phyloP scores from a whole-genome alignment of 129 eudicot species.

The Centaurea solstitialis region DNA sequence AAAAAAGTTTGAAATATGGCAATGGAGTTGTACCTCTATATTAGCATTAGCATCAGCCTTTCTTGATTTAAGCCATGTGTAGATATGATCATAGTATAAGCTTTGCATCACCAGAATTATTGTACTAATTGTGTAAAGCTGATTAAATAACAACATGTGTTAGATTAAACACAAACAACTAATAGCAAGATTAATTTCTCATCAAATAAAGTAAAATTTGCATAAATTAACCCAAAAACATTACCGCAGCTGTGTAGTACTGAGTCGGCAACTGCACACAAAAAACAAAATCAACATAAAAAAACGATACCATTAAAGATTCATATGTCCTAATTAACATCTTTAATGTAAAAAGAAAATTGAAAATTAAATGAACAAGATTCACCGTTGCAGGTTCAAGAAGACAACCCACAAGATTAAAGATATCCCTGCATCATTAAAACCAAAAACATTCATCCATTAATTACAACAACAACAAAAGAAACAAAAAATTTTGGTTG shows the following conservation, averaged over 20 bases:
- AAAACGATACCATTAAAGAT: neutral
- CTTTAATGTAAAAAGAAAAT: slow-evolving; percentile 1
- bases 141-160: slow-evolving; percentile 23
- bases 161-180: neutral
- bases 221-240: neutral
- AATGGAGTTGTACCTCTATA: slow-evolving; percentile 16
- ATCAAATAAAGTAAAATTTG: neutral
- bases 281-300: neutral
- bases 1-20: neutral
- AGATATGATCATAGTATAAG: slow-evolving; percentile 79
- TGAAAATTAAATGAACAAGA: neutral
- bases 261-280: slow-evolving; percentile 92
- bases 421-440: slow-evolving; percentile 64
- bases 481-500: neutral
- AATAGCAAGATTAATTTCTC: neutral
- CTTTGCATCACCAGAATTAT: slow-evolving; percentile 74
- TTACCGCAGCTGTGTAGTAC: slow-evolving; percentile 91
- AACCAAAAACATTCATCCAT: neutral
- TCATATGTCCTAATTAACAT: neutral
- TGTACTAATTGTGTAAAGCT: slow-evolving; percentile 92
- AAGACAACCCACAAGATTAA: slow-evolving; percentile 89
- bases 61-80: slow-evolving; percentile 40
- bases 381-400: slow-evolving; percentile 97
- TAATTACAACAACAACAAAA: neutral
- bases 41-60: slow-evolving; percentile 27